Conservation (phyloP, 345 rosid species). For the Ailanthus altissimus region DNA sequence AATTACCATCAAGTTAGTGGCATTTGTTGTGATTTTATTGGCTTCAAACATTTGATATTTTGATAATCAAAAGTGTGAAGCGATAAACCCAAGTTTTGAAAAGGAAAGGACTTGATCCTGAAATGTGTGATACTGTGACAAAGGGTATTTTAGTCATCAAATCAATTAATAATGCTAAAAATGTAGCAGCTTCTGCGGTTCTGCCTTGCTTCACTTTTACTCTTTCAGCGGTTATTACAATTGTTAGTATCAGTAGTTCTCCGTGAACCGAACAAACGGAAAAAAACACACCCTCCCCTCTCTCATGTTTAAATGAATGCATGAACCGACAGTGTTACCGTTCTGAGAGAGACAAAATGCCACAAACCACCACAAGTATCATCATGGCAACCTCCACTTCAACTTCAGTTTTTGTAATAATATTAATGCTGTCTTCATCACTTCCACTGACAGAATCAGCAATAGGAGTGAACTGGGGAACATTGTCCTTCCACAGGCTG, state of each 20-base stretch:
- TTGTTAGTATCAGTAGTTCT: not conserved
- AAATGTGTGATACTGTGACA: not conserved
- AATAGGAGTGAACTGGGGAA: constrained; percentile 96
- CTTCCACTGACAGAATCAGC: constrained; percentile 50
- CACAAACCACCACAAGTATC: constrained; percentile 20
- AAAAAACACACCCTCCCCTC: too few relatives aligned
- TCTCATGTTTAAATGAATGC: constrained; percentile 4
- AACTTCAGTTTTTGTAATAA: constrained; percentile 19
- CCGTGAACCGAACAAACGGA: too few relatives aligned
- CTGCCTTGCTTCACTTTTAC: not conserved
- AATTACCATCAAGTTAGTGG: not conserved
- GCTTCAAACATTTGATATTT: not conserved
- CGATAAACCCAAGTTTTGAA: not conserved
- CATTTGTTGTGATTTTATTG: not conserved
- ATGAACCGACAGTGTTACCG: constrained; percentile 6
- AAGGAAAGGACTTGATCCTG: not conserved
- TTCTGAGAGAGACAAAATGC: constrained; percentile 26
- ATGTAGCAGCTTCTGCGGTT: not conserved
- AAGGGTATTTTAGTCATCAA: not conserved
- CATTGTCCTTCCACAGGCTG: constrained; percentile 63
- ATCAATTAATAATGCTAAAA: not conserved
- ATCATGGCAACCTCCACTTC: not conserved
- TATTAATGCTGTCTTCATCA: constrained; percentile 21
- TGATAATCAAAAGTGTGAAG: not conserved
- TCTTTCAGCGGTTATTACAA: constrained; percentile 12